Conservation (phyloP, 1,284 basidiomycete genomes). For the Neotropicomus parvogracilis region DNA sequence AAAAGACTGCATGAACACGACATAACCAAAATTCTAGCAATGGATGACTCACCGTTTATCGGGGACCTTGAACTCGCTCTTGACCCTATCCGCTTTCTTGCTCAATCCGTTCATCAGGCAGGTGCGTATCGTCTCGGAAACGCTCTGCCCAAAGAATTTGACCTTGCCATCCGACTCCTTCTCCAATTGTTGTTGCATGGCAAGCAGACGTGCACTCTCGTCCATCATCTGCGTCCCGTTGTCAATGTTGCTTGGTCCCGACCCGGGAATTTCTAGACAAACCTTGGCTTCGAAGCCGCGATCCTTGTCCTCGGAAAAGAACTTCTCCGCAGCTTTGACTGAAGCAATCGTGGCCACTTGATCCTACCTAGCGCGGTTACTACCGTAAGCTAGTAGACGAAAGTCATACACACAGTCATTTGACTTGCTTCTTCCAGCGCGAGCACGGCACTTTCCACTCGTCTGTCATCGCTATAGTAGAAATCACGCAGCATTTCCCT, state of each 20-base stretch:
- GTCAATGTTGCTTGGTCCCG: neutral
- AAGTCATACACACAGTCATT: constrained; percentile 46
- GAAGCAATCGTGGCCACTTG: constrained; percentile 65
- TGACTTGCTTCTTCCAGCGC: constrained; percentile 77
- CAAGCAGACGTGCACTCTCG: constrained; percentile 75
- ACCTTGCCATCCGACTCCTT: constrained; percentile 79
- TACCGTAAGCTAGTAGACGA: neutral
- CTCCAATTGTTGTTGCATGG: constrained; percentile 83
- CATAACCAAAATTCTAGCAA: too few relatives aligned
- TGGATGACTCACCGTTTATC: constrained; percentile 70
- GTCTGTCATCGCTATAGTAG: constrained; percentile 96
- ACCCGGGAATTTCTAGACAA: constrained; percentile 3
- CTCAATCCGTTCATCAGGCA: constrained; percentile 75
- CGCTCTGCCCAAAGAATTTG: constrained; percentile 72
- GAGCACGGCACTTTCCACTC: constrained; percentile 86
- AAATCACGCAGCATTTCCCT: constrained; percentile 91
- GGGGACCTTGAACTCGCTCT: constrained; percentile 84
- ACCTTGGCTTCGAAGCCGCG: constrained; percentile 88
- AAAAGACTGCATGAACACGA: neutral
- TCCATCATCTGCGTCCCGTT: constrained; percentile 74
- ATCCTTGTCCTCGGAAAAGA: constrained; percentile 93
- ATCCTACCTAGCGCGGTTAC: constrained; percentile 46
- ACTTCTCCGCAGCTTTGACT: constrained; percentile 83
- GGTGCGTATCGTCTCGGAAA: constrained; percentile 78
- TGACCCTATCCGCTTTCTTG: constrained; percentile 85